Percentiles rank a stretch among this genome's conserved stretches.
phyloP scores from a whole-genome alignment of 352 stramenopile species.

The Phytophthora aleatoria region DNA sequence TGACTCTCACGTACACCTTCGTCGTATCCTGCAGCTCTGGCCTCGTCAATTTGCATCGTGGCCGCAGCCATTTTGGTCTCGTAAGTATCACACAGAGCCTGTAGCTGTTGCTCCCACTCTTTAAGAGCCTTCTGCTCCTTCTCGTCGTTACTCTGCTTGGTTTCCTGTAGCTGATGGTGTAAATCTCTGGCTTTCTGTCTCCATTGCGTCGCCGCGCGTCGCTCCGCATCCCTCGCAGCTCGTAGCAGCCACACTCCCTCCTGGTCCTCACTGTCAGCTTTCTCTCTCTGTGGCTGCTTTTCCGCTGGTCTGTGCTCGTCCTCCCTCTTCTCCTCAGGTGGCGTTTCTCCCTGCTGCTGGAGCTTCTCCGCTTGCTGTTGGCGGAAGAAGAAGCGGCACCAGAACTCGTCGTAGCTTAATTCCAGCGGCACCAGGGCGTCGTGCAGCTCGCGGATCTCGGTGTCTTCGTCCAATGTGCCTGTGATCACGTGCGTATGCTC shows the following conservation, averaged over 20 bases:
- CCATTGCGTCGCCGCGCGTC: conserved; percentile 61
- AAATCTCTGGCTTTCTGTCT: conserved; percentile 71
- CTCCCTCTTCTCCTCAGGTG: conserved; percentile 33
- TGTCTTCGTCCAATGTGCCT: conserved; percentile 55
- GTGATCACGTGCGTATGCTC: conserved; percentile 78
- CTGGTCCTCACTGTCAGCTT: conserved; percentile 31
- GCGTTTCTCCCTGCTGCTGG: conserved; percentile 38
- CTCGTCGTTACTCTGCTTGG: conserved; percentile 49
- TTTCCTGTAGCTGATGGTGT: conserved; percentile 55
- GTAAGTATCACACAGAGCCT: conserved; percentile 72
- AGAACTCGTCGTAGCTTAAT: conserved; percentile 85
- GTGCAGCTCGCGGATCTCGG: conserved; percentile 60
- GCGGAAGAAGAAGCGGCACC: conserved; percentile 83
- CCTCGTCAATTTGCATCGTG: conserved; percentile 82
- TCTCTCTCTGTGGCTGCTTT: conserved; percentile 21
- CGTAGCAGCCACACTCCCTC: conserved; percentile 51
- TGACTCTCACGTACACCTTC: conserved; percentile 82
- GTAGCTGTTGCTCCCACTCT: conserved; percentile 63
- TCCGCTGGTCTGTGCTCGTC: conserved; percentile 25
- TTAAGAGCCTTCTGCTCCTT: conserved; percentile 49
- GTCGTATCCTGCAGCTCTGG: conserved; percentile 66
- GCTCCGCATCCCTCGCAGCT: conserved; percentile 43
- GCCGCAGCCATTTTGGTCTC: conserved; percentile 72
- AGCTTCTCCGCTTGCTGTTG: conserved; percentile 48
- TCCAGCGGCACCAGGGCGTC: conserved; percentile 76